Base-by-base conservation (phyloP, 1,284 basidiomycete species). In the Xerocomus cyaneibrunnescens region DNA sequence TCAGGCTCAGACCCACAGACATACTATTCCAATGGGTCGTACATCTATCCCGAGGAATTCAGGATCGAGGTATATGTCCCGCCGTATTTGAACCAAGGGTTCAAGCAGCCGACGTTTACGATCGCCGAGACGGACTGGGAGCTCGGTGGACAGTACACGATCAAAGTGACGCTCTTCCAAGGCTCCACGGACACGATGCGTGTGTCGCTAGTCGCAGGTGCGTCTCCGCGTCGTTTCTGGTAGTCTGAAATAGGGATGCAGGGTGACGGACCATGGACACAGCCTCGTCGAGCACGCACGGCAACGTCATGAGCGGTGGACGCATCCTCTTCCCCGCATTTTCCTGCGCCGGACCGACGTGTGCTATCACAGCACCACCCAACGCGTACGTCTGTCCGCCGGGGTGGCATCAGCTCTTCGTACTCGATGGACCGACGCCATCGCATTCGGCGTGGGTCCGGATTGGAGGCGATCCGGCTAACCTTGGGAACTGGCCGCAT, bases 221-320 rank as follows among this genome's bases (percentile, higher is more conserved):
- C 0, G 57, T 40, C 0, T 3, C n/a, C 5, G 8, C 3, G 2
- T 2, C 27, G 10, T 3, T 10, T 30, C 13, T n/a, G n/a, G 22
- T 19, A 17, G 30, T 32, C 13, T 14, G 12, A 5, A 16, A 9
- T 13, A 7, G 1, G 14, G 5, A 14, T 3, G 22, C n/a, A n/a
- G 17, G 14, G 25, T 32, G 39, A 53, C n/a, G 30, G 16, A 10
- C 3, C 5, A 12, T n/a, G 1, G 8, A 32, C 2, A 2, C n/a
- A 85, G 86, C 85, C 2, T 76, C 80, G 1, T 87, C 87, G n/a
- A 86, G 82, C 56, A 89, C 86, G 0, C 87, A 89, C 59, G 87
- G 86, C n/a, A 88, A 87, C 59, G 72, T 79, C 3, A 87, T 89
- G 84, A 71, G 66, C 3, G 86, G 85, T 5, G 75, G 78, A 5